Conservation (phyloP, 768 basidiomycete species). For the Tylopilus rubrobrunneus region DNA sequence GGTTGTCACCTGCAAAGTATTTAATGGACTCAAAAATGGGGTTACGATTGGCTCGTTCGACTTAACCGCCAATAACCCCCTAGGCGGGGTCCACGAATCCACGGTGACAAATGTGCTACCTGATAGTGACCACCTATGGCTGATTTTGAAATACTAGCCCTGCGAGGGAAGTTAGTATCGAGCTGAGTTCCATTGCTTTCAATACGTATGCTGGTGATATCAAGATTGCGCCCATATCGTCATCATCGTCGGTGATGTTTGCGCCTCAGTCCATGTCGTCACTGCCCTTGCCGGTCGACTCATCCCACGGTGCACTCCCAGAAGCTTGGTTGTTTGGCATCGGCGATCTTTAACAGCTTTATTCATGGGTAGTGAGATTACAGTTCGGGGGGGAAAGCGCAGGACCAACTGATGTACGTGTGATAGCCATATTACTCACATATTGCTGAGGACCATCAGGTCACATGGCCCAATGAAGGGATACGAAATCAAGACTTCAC, state of each 20-base stretch:
- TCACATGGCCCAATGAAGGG: slow-evolving; percentile 66
- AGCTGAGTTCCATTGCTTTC: slow-evolving; percentile 59
- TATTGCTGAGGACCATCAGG: not conserved
- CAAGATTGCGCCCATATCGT: slow-evolving; percentile 57
- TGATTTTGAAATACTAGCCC: slow-evolving; percentile 40
- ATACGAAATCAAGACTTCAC: slow-evolving; percentile 58
- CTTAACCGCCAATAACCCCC: slow-evolving; percentile 64
- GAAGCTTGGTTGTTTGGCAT: slow-evolving; percentile 53
- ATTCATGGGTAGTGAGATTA: slow-evolving; percentile 48
- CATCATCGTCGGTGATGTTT: slow-evolving; percentile 47
- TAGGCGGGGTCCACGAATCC: slow-evolving; percentile 47
- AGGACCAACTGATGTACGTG: slow-evolving; percentile 50
- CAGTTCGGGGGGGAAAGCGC: slow-evolving; percentile 58
- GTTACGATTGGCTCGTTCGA: slow-evolving; percentile 67
- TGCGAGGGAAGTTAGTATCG: slow-evolving; percentile 64
- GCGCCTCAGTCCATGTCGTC: slow-evolving; percentile 48
- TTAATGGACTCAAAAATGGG: slow-evolving; percentile 62
- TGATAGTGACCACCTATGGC: not conserved
- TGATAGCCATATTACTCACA: not conserved
- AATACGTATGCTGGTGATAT: slow-evolving; percentile 51
- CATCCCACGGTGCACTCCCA: slow-evolving; percentile 51
- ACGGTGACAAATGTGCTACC: slow-evolving; percentile 48
- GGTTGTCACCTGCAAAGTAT: slow-evolving; percentile 61
- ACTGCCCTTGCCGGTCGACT: slow-evolving; percentile 29
- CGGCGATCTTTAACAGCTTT: slow-evolving; percentile 43